Evolutionary conservation across 441 rosid genomes (phyloP), one percentile per base, ranked within the genome.

Genomic region (Eutrema salsugineum): DNA sequence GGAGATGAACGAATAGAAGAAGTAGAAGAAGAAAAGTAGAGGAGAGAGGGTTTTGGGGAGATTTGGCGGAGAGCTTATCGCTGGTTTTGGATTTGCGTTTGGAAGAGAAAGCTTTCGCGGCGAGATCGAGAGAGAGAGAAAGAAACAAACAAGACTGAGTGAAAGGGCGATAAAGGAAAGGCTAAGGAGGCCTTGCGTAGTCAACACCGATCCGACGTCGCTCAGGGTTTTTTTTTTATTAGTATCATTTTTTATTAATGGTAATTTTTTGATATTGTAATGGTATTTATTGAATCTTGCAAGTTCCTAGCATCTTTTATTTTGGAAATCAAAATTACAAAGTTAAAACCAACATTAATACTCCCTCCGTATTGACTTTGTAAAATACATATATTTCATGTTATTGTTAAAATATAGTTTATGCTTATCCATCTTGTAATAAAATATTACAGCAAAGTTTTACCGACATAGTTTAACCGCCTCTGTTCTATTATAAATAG

Each of bases 181-280:
- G 77, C 68, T 17, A 61, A 50, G 84, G 33, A 70, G 74, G 78
- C 56, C 71, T 83, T 75, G 81, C 84, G 81, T 79, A 83, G 80
- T 30, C 33, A 30, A 30, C 33, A 30, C 72, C 77, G 47, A 65
- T 68, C 17, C 49, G 64, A 44, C 8, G 54, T 71, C 11, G 57
- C 63, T 48, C 64, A 30, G 33, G 5, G 5, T 53, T 33, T 51
- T 19, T 20, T 19, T 42, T 30, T 30, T 1, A 4, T 33, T 33
- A n/a, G n/a, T n/a, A 33, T 38, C 14, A 11, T 38, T 38, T 11
- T 38, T 38, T 3, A 11, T 1, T 11, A 38, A 38, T 35, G 38
- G 38, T 7, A 11, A 4, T 36, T 1, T 22, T 22, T 22, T 22
- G 6, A 30, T 3, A 11, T 0, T 4, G 3, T 38, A 38, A 38